Evolutionary conservation across 306 rosid genomes (phyloP), one percentile per base, ranked within the genome.

Genomic region (Styphnolobium japonicum): DNA sequence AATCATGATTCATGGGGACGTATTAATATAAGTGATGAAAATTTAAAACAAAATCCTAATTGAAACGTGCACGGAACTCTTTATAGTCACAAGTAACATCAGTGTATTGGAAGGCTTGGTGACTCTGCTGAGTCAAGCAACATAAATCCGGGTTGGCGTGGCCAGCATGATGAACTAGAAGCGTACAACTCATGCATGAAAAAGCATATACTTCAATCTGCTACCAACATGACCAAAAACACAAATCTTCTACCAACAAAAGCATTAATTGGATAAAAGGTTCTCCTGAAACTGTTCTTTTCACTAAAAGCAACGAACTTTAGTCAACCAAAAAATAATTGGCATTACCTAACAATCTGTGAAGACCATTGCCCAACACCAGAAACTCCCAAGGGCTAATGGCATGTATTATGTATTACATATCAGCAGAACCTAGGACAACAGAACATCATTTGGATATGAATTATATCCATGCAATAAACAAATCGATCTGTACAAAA

Each of bases 401-500:
- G 81, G 70, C 64, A 75, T 67, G 64, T 66, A 66, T 71, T 40
- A 46, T 75, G 79, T 45, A 74, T 71, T 75, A 61, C 82, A 69
- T 66, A 29, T 51, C 81, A 77, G 68, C 31, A 73, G 31, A 74
- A 43, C 78, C 78, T 45, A 60, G 34, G 65, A 12, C 64, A 61
- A 79, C 68, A 73, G 80, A 68, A 67, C 46, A 68, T 63, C 82
- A 77, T 73, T 83, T 69, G 87, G 84, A 69, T 77, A 84, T 64
- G 75, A 79, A 85, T 77, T 52, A 73, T 61, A 77, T 84, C 85
- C 86, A 83, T 48, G 90, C 79, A 83, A 79, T 79, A 82, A 88
- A 84, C 87, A 83, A 84, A 86, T 74, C 57, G 67, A 86, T 87
- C 77, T 88, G 86, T 88, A 88, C 82, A 87, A 79, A 90, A 71